These are phyloP conservation scores for Arctium lappa DNA, from an alignment of 129 eudicot genomes.

Conservation along the genomic window DNA sequence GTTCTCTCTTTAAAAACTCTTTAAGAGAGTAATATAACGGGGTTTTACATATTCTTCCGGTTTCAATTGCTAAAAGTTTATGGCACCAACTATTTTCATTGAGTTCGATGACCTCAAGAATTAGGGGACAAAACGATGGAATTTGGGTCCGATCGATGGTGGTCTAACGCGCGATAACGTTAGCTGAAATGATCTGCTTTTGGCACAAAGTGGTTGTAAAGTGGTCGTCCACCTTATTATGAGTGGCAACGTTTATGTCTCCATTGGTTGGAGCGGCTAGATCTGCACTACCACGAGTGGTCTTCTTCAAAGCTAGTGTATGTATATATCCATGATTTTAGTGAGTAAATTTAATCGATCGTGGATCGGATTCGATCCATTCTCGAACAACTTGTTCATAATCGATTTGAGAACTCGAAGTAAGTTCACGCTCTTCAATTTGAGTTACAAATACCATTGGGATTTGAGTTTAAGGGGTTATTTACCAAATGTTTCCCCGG, in stretches of 20 bases:
- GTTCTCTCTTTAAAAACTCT: background rate
- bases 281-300: background rate
- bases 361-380: background rate
- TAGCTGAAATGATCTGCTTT: background rate
- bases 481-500: too few species aligned
- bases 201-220: background rate
- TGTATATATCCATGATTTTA: background rate
- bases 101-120: background rate
- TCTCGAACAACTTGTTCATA: background rate
- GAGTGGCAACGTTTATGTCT: background rate
- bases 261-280: background rate
- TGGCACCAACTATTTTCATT: conserved; percentile 10
- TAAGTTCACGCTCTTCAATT: background rate
- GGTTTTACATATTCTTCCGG: background rate
- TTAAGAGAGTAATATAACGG: background rate
- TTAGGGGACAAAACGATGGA: background rate
- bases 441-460: background rate
- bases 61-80: background rate
- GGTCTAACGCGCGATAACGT: background rate
- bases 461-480: too few species aligned
- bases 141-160: background rate
- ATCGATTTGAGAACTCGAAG: background rate
- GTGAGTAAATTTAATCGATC: background rate
- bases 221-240: background rate
- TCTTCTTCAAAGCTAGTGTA: background rate